These are phyloP conservation scores for Aspergillus thermomutatus DNA, from an alignment of 2,329 filamentous ascomycete species.

Conservation along the genomic window DNA sequence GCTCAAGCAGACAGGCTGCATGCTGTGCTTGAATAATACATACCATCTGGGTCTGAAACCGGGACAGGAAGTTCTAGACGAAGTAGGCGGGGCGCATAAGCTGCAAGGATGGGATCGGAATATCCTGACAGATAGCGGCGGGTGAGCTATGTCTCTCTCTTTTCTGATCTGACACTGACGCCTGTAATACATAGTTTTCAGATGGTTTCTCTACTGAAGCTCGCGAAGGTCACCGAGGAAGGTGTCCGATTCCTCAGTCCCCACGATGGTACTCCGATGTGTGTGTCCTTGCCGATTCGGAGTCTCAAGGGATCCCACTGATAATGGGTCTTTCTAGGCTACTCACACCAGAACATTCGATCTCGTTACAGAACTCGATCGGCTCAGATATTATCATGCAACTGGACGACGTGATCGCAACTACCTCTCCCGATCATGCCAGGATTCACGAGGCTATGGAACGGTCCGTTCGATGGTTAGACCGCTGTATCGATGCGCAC, in stretches of 20 bases:
- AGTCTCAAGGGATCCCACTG: neutral
- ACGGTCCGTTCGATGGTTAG: conserved; percentile 90
- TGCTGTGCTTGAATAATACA: conserved; percentile 94
- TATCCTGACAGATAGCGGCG: conserved; percentile 70
- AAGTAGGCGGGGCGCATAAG: conserved; percentile 87
- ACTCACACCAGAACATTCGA: conserved; percentile 94
- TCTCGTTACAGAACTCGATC: conserved; percentile 92
- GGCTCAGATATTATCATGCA: conserved; percentile 99
- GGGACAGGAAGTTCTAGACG: conserved; percentile 82
- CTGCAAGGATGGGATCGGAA: conserved; percentile 95
- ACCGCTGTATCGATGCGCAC: conserved; percentile 89
- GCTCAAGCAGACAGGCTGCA: conserved; percentile 82
- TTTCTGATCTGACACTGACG: neutral
- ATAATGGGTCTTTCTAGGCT: conserved; percentile 49
- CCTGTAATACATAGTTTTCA: conserved; percentile 66
- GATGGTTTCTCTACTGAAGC: conserved; percentile 93
- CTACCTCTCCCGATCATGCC: conserved; percentile 81
- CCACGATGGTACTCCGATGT: conserved; percentile 91
- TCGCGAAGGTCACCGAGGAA: conserved; percentile 91
- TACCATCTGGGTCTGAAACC: conserved; percentile 96
- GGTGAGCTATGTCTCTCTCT: conserved; percentile 32
- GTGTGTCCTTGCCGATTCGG: conserved; percentile 16
- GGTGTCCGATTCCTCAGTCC: conserved; percentile 95
- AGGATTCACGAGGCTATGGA: conserved; percentile 95
- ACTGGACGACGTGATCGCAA: conserved; percentile 94